Base-by-base conservation (phyloP, 2,329 filamentous ascomycete species). In the Albifimbria verrucaria region DNA sequence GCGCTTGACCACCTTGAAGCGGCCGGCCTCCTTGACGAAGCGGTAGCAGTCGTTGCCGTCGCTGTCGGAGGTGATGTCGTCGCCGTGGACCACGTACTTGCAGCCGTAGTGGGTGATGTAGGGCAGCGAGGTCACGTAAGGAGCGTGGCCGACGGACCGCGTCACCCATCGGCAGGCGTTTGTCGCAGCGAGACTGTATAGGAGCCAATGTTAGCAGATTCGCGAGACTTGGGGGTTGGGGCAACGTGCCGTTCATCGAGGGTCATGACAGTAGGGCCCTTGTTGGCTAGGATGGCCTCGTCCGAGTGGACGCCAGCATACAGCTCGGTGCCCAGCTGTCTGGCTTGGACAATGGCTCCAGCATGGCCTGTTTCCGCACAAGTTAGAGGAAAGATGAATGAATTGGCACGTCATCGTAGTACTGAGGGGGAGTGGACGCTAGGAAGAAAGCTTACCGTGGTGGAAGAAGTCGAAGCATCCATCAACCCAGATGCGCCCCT, bases 391-490 rank as follows among this genome's bases (percentile, higher is more conserved):
- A 48, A n/a, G 1, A 47, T 23, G 48, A 51, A n/a, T 9, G 28
- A 18, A 21, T 2, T 15, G 6, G 15, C 0, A 11, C 17, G n/a
- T 9, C 32, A 48, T 18, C 3, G 24, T 18, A 4, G 20, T 39
- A 25, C 24, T 7, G 18, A 9, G 7, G 1, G 1, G 0, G 2
- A 0, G 1, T 7, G 12, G 32, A 39, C 5, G 12, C 12, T 21
- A 17, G 23, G 15, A 42, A 25, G 46, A 39, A 49, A 12, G 62
- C 75, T 60, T 72, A 91, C 90, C 94, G 70, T 97, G 94, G 71
- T 99, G 94, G 75, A 92, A 95, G 74, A 99, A 99, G 77, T 99
- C 94, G 76, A 97, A 99, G 79, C 94, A 99, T 57, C 94, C 94
- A 70, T 99, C 94, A 23, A 99, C 89, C 95, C 95, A 99, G 65